Conservation (phyloP, 345 rosid species). For the Populus tremula region DNA sequence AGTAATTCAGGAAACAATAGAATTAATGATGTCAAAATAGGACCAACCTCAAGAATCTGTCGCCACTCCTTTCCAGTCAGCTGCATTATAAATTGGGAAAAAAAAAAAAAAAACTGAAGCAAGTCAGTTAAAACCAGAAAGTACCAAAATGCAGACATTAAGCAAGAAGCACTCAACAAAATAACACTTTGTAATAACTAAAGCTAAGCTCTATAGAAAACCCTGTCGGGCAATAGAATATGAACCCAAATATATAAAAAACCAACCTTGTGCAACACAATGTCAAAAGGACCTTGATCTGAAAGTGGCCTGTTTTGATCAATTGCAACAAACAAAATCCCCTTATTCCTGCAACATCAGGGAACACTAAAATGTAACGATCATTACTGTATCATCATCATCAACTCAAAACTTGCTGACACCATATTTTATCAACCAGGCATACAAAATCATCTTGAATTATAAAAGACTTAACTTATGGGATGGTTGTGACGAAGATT, state of each 20-base stretch:
- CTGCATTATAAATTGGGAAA: slow-evolving; percentile 34
- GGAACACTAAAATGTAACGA: not conserved
- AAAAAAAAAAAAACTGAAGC: not conserved
- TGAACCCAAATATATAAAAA: not conserved
- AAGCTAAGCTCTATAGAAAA: no score
- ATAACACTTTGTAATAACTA: not conserved
- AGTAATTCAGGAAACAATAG: not conserved
- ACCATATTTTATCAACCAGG: not conserved
- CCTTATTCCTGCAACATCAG: slow-evolving; percentile 28
- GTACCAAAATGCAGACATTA: not conserved
- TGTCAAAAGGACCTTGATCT: slow-evolving; percentile 85
- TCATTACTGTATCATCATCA: not conserved
- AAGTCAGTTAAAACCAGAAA: not conserved
- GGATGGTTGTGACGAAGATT: not conserved
- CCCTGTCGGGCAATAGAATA: not conserved
- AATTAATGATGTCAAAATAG: slow-evolving; percentile 2
- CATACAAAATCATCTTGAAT: not conserved
- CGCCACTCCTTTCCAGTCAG: slow-evolving; percentile 68
- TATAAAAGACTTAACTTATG: not conserved
- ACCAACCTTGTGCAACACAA: slow-evolving; percentile 71
- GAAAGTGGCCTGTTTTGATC: slow-evolving; percentile 65
- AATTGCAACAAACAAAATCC: slow-evolving; percentile 68
- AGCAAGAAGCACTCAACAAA: not conserved
- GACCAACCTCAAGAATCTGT: slow-evolving; percentile 75
- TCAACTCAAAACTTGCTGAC: not conserved